phyloP scores from a whole-genome alignment of 495 filamentous ascomycete species.

The Extremus antarcticus region DNA sequence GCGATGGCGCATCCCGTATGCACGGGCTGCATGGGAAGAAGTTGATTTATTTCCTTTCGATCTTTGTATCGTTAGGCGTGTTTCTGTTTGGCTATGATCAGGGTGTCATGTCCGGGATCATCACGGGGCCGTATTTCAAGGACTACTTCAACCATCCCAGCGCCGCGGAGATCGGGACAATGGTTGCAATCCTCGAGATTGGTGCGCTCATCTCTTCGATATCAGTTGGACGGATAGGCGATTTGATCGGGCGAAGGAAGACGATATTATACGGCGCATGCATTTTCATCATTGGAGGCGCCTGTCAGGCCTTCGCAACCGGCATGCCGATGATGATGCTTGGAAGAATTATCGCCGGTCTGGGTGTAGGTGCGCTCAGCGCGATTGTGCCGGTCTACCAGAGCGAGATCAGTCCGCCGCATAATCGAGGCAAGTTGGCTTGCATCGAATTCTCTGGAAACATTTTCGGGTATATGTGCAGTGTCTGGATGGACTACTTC shows the following conservation, averaged over 20 bases:
- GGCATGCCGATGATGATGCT: conserved; percentile 87
- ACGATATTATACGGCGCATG: conserved; percentile 91
- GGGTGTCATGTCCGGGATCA: conserved; percentile 98
- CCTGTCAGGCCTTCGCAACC: conserved; percentile 67
- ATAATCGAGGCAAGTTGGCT: conserved; percentile 87
- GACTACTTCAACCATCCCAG: conserved; percentile 86
- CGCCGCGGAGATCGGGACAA: conserved; percentile 76
- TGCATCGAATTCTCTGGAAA: conserved; percentile 98
- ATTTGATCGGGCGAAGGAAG: conserved; percentile 77
- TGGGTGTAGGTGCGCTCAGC: conserved; percentile 87
- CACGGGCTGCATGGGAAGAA: conserved; percentile 94
- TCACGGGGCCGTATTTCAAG: conserved; percentile 79
- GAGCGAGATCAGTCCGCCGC: conserved; percentile 93
- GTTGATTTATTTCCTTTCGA: conserved; percentile 94
- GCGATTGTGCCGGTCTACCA: conserved; percentile 98
- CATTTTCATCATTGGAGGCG: conserved; percentile 85
- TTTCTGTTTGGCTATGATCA: conserved; percentile 99
- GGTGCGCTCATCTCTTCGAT: conserved; percentile 88
- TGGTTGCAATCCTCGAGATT: conserved; percentile 92
- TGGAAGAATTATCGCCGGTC: conserved; percentile 80
- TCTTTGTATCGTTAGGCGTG: conserved; percentile 95
- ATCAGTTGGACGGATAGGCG: conserved; percentile 77
- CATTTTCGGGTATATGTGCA: conserved; percentile 86
- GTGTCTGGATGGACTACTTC: conserved; percentile 97
- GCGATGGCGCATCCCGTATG: conserved; percentile 51